Percentiles rank a stretch among this genome's conserved stretches.
These are phyloP conservation scores for Tubosaeta sp. DNA, from an alignment of 768 basidiomycete species.

Conservation along the genomic window DNA sequence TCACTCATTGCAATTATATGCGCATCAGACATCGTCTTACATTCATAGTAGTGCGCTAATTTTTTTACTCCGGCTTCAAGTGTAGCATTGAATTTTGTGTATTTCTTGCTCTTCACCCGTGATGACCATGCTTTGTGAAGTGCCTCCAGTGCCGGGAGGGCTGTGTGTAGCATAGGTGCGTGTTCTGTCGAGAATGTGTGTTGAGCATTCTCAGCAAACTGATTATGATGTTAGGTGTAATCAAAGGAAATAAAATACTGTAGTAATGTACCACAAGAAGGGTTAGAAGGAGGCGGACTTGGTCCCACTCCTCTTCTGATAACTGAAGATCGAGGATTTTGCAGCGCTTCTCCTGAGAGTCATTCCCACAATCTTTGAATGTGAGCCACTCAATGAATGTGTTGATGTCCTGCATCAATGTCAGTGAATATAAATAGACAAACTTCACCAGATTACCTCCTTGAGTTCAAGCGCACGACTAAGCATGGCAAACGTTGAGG, in stretches of 20 bases:
- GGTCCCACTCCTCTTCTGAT: not conserved
- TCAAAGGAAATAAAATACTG: not conserved
- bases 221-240: not conserved
- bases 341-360: not conserved
- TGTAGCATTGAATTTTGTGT: not conserved
- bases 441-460: too few relatives aligned
- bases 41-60: conserved; percentile 1
- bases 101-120: not conserved
- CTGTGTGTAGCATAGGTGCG: not conserved
- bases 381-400: not conserved
- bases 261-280: not conserved
- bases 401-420: not conserved
- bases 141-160: not conserved
- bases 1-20: conserved; percentile 7
- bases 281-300: not conserved
- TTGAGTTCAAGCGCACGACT: not conserved
- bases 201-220: conserved; percentile 9
- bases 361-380: not conserved
- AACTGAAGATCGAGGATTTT: not conserved
- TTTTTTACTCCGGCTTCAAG: conserved; percentile 4
- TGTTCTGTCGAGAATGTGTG: conserved; percentile 5
- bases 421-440: too few relatives aligned
- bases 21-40: not conserved
- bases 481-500: conserved; percentile 5
- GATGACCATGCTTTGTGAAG: conserved; percentile 9